Percentiles rank a stretch among this genome's conserved stretches.
These are phyloP conservation scores for Rhizophlyctis rosea DNA, from an alignment of 192 early-diverging fungal genomes.

Conservation along the genomic window DNA sequence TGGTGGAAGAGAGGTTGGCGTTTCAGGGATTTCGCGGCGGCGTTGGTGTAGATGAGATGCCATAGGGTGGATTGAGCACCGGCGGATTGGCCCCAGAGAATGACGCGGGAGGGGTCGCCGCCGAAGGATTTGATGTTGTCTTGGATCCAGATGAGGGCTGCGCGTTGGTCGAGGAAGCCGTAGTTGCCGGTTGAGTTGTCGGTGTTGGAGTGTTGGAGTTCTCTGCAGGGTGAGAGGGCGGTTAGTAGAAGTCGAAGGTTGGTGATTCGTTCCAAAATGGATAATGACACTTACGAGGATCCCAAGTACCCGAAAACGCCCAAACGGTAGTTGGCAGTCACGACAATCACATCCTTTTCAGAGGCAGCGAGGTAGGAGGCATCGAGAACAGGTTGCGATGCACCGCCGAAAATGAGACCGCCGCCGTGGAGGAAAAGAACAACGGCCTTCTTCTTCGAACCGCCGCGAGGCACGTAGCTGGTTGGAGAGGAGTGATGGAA, in stretches of 20 bases:
- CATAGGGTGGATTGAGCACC: constrained; percentile 30
- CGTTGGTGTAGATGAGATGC: constrained; percentile 14
- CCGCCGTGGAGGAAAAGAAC: constrained; percentile 40
- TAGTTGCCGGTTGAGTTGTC: constrained; percentile 20
- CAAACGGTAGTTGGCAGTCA: constrained; percentile 42
- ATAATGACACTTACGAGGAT: too few relatives aligned
- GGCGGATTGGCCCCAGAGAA: constrained; percentile 55
- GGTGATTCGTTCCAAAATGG: too few relatives aligned
- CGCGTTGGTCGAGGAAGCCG: constrained; percentile 29
- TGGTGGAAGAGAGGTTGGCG: constrained; percentile 1
- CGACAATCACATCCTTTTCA: constrained; percentile 17
- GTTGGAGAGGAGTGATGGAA: constrained; percentile 4
- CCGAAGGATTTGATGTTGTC: constrained; percentile 60
- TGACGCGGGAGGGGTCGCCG: constrained; percentile 52
- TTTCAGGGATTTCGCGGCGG: background rate
- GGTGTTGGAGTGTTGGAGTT: background rate
- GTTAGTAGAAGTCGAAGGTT: too few relatives aligned
- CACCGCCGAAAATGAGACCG: constrained; percentile 20
- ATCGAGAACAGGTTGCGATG: constrained; percentile 5
- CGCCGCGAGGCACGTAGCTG: constrained; percentile 5
- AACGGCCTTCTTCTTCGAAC: constrained; percentile 9
- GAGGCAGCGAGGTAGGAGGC: constrained; percentile 1
- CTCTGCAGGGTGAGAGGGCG: too few relatives aligned
- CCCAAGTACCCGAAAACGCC: constrained; percentile 33
- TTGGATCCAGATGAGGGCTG: constrained; percentile 55